Base-by-base conservation (phyloP, 768 basidiomycete species). In the Termitomyces sp. region DNA sequence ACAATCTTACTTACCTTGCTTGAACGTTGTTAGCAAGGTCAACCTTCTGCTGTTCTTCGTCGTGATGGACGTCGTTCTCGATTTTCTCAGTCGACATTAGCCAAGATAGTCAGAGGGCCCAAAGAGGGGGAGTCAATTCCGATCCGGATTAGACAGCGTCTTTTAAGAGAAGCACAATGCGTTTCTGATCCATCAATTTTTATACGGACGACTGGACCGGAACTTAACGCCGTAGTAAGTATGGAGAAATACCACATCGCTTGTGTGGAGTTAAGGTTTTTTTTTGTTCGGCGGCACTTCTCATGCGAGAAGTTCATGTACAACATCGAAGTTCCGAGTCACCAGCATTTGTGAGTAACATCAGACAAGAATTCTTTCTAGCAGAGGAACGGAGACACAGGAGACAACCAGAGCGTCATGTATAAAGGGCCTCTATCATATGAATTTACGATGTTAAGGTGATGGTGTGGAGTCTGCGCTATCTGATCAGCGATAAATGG, bases 1-100 rank as follows among this genome's bases (percentile, higher is more conserved):
- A 38, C 46, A 19, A 19, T 60, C 70, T 47, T 45, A 76, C 70
- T 47, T 45, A 76, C 78, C 63, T 73, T 34, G 78, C 76, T 66
- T 77, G 75, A 6, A 73, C 68, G 64, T 77, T 77, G 62, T 76
- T 74, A 17, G 69, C 62, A 29, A 78, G 62, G 58, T 74, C 72
- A 17, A 69, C 52, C 41, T 55, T 53, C 53, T 65, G 49, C 55
- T 66, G 60, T 46, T 70, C 68, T 58, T 74, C 68, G 41, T 69
- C 66, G 51, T 62, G 55, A 38, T 38, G 53, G 44, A 49, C 40
- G 19, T 52, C 53, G 8, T 29, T 35, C 34, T 51, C 49, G 8
- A 53, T 17, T n/a, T 66, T 66, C 27, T 71, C 69, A 55, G 50
- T 58, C 42, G 68, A 71, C 70, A 72, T 70, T 53, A 57, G 19